Percentiles rank a stretch among this genome's conserved stretches.
Conservation (phyloP, 192 early-diverging fungal species). For the Gonapodya prolifera region DNA sequence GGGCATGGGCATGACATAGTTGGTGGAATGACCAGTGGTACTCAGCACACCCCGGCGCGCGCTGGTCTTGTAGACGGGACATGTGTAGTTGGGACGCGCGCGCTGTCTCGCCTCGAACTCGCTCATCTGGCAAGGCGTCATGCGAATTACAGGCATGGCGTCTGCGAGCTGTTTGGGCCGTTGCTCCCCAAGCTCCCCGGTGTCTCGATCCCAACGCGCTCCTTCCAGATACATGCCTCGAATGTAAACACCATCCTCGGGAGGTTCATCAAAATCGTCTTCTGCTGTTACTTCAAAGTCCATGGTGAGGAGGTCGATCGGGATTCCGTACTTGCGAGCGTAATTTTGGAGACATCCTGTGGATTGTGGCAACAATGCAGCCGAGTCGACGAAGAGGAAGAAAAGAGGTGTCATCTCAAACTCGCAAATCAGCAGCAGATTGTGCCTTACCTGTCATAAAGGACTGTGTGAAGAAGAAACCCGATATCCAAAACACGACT, state of each 20-base stretch:
- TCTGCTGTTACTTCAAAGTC: constrained; percentile 35
- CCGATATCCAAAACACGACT: constrained; percentile 48
- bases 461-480: constrained; percentile 57
- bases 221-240: constrained; percentile 42
- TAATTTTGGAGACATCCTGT: constrained; percentile 37
- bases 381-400: not conserved
- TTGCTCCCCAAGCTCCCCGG: constrained; percentile 39
- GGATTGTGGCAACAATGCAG: not conserved
- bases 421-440: no score
- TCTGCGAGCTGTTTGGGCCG: constrained; percentile 36
- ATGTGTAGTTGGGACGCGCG: constrained; percentile 27
- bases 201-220: constrained; percentile 40
- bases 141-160: constrained; percentile 42
- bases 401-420: no score
- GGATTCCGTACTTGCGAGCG: constrained; percentile 44
- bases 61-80: constrained; percentile 48
- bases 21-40: constrained; percentile 35
- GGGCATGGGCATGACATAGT: not conserved
- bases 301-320: constrained; percentile 40
- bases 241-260: constrained; percentile 48
- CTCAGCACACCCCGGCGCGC: constrained; percentile 42
- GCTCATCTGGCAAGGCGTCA: constrained; percentile 21
- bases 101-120: not conserved
- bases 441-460: constrained; percentile 40
- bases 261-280: constrained; percentile 32